A percentile compares a stretch with the other conserved stretches of the same genome.
Conservation (phyloP, 768 basidiomycete species). For the Suillus brevipes region DNA sequence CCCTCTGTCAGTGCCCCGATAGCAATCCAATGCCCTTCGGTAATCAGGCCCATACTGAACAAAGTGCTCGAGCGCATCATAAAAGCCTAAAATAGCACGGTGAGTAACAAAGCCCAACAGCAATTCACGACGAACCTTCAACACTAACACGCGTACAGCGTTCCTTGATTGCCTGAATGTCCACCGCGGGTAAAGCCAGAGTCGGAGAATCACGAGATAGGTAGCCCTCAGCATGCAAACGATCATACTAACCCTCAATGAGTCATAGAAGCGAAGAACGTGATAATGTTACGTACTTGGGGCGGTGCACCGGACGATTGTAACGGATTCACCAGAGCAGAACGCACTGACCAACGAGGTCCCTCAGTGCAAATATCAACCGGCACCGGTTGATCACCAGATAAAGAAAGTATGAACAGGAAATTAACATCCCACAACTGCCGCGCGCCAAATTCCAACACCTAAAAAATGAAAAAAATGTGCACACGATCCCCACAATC, state of each 20-base stretch:
- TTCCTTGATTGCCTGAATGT: not conserved
- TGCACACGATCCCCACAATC: not conserved
- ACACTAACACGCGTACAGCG: not conserved
- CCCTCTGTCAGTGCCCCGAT: not conserved
- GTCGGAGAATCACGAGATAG: not conserved
- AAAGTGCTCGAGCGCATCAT: constrained; percentile 29
- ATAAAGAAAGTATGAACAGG: constrained; percentile 3
- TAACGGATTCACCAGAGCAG: not conserved
- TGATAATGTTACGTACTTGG: not conserved
- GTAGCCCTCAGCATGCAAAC: constrained; percentile 8
- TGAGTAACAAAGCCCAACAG: not conserved
- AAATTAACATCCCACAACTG: constrained; percentile 6
- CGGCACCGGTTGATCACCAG: constrained; percentile 2
- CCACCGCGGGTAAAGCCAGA: not conserved
- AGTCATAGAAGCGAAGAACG: not conserved
- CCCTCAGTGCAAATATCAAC: not conserved
- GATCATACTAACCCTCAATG: not conserved
- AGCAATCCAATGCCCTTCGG: constrained; percentile 23
- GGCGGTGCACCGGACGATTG: not conserved
- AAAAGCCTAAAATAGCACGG: constrained; percentile 21
- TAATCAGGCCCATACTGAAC: constrained; percentile 35
- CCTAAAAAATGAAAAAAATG: not conserved
- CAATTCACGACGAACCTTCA: not conserved
- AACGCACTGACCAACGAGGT: not conserved
- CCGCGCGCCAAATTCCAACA: constrained; percentile 6